Percentiles rank a stretch among this genome's conserved stretches.
Conservation (phyloP, 2,329 filamentous ascomycete genomes). For the Botrytis galanthina region DNA sequence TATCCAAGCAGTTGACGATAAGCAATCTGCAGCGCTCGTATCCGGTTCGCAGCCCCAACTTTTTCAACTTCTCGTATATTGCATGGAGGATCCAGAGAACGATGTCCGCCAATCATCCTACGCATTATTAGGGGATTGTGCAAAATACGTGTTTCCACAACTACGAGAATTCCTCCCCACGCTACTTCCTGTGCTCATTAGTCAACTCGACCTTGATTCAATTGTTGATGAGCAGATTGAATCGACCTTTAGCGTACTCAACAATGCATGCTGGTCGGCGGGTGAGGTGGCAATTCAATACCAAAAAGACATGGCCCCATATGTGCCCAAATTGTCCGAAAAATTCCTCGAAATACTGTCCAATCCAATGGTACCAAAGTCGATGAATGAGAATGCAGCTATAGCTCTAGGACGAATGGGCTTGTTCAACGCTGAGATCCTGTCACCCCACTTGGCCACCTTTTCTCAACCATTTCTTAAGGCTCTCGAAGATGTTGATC, state of each 20-base stretch:
- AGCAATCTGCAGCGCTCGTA: constrained; percentile 75
- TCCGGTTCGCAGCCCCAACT: constrained; percentile 74
- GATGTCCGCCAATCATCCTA: constrained; percentile 97
- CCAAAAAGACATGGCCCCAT: constrained; percentile 71
- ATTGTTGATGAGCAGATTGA: constrained; percentile 79
- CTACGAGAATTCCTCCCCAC: constrained; percentile 70
- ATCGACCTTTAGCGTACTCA: constrained; percentile 85
- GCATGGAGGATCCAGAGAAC: constrained; percentile 86
- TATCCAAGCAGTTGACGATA: constrained; percentile 78
- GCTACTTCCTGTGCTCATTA: constrained; percentile 78
- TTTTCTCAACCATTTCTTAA: constrained; percentile 81
- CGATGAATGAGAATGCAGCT: constrained; percentile 88
- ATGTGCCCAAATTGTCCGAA: constrained; percentile 72
- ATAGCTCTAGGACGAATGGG: constrained; percentile 89
- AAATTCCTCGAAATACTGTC: constrained; percentile 79
- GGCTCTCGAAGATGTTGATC: constrained; percentile 79
- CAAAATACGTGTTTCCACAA: constrained; percentile 85
- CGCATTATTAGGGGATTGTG: constrained; percentile 89
- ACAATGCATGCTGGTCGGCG: constrained; percentile 96
- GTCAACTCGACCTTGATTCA: constrained; percentile 79
- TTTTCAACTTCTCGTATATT: constrained; percentile 86
- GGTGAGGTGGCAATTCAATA: constrained; percentile 88
- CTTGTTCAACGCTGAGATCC: constrained; percentile 68
- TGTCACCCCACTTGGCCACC: constrained; percentile 74
- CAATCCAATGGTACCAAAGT: constrained; percentile 80